Conservation (phyloP, 2,329 filamentous ascomycete species). For the Aspergillus sp. region DNA sequence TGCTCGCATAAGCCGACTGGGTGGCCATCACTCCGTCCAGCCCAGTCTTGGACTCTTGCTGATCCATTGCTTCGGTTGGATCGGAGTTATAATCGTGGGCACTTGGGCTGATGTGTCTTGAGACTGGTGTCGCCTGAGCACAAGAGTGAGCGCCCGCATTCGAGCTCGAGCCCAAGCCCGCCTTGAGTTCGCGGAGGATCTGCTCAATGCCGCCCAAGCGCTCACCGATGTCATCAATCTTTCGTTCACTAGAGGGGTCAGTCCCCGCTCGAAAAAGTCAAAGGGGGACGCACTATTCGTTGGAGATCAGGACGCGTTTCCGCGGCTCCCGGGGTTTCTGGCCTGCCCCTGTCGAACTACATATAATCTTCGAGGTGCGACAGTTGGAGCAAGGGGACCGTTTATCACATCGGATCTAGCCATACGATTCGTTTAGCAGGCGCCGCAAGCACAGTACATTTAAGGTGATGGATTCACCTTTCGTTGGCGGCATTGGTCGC, state of each 20-base stretch:
- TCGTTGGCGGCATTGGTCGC: constrained; percentile 40
- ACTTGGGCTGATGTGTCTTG: constrained; percentile 19
- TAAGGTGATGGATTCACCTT: constrained; percentile 31
- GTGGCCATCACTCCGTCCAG: constrained; percentile 56
- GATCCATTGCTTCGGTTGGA: constrained; percentile 31
- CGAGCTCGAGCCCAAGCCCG: constrained; percentile 18
- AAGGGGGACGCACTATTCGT: constrained; percentile 42
- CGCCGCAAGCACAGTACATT: not conserved
- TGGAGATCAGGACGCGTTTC: constrained; percentile 47
- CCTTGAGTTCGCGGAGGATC: constrained; percentile 33
- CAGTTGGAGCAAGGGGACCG: constrained; percentile 49
- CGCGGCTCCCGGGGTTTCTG: constrained; percentile 42
- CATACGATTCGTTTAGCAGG: not conserved
- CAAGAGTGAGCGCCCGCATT: constrained; percentile 8
- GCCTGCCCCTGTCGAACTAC: constrained; percentile 43
- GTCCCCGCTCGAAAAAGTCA: constrained; percentile 4
- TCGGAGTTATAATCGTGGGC: constrained; percentile 22
- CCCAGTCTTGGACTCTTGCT: constrained; percentile 32
- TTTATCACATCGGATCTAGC: constrained; percentile 49
- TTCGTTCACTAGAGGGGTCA: constrained; percentile 50
- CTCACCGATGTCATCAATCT: constrained; percentile 58
- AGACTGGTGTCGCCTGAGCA: constrained; percentile 20
- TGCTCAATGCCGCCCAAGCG: constrained; percentile 55
- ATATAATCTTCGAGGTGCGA: constrained; percentile 40
- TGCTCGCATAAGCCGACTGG: constrained; percentile 54